Evolutionary conservation across 352 stramenopile genomes (phyloP).

Genomic region (Pythium sp.): DNA sequence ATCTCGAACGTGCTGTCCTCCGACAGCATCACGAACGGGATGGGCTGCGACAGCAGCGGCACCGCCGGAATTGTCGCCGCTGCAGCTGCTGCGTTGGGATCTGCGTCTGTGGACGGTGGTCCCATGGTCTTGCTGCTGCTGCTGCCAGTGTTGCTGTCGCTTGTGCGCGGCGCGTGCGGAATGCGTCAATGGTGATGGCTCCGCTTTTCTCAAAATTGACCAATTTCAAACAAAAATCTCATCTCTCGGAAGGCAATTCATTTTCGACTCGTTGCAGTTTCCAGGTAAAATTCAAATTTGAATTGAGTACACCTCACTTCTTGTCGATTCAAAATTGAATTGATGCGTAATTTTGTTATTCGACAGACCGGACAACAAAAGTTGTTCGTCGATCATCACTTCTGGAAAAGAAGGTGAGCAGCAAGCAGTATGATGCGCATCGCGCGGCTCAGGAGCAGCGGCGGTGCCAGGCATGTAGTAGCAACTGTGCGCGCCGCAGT

Average conservation of each 20-base stretch:
- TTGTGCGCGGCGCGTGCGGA: not conserved
- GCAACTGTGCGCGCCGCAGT: not conserved
- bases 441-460: not conserved
- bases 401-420: not conserved
- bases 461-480: not conserved
- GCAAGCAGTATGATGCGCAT: slow-evolving; percentile 10
- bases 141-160: not conserved
- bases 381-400: not conserved
- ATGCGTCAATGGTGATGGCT: slow-evolving; percentile 7
- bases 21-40: slow-evolving; percentile 72
- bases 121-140: not conserved
- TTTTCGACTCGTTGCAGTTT: not conserved
- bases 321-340: slow-evolving; percentile 1
- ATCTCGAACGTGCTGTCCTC: slow-evolving; percentile 68
- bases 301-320: not conserved
- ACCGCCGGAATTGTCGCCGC: not conserved
- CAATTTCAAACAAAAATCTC: not conserved
- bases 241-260: not conserved
- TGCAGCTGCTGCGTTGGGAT: not conserved
- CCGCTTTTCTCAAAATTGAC: slow-evolving; percentile 5
- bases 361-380: not conserved
- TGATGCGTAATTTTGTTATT: not conserved
- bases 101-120: not conserved
- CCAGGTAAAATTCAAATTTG: not conserved
- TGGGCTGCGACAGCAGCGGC: slow-evolving; percentile 24